A percentile compares a stretch with the other conserved stretches of the same genome.
These are phyloP conservation scores for Silene vulgaris DNA, from an alignment of 179 eudicot species.

Conservation along the genomic window DNA sequence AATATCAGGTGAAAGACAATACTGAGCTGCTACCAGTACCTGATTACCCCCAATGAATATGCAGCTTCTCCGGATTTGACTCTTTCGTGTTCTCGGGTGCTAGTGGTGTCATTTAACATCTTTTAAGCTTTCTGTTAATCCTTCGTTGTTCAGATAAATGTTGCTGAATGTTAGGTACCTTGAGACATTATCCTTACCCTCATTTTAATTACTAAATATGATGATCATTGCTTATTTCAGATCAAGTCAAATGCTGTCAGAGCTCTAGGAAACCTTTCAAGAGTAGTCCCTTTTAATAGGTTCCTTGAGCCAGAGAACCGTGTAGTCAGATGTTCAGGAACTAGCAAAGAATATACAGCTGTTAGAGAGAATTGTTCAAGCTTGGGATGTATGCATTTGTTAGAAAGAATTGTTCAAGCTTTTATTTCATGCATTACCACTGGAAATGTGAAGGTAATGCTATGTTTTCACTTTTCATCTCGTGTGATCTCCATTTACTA, in stretches of 20 bases:
- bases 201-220: conserved; percentile 3
- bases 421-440: conserved; percentile 88
- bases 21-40: not conserved
- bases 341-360: conserved; percentile 11
- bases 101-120: conserved; percentile 5
- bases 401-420: conserved; percentile 77
- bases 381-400: conserved; percentile 35
- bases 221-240: conserved; percentile 30
- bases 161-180: conserved; percentile 15
- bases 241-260: conserved; percentile 96
- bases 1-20: not conserved
- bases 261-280: conserved; percentile 83
- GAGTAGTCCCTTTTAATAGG: conserved; percentile 51
- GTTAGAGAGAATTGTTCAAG: conserved; percentile 18
- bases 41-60: not conserved
- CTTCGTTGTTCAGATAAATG: not conserved
- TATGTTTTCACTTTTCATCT: not conserved
- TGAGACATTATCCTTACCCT: conserved; percentile 5
- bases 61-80: not conserved
- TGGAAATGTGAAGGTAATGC: conserved; percentile 86
- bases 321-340: conserved; percentile 19
- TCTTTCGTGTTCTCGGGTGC: not conserved
- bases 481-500: conserved; percentile 2
- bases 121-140: not conserved
- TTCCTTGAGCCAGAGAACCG: conserved; percentile 28